Conservation (phyloP, 768 basidiomycete genomes). For the Chlorophyllum brunneum region DNA sequence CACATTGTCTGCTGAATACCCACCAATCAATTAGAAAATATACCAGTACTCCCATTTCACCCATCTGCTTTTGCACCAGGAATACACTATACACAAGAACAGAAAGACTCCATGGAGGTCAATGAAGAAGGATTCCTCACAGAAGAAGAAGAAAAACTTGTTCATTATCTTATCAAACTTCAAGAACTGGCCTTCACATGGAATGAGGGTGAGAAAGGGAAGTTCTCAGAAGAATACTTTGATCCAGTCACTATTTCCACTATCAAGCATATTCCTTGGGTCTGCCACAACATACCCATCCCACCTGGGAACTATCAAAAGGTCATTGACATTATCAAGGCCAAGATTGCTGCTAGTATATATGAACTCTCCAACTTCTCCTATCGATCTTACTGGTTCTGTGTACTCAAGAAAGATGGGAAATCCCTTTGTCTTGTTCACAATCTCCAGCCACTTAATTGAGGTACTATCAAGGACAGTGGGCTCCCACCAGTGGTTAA, state of each 20-base stretch:
- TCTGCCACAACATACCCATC: constrained; percentile 26
- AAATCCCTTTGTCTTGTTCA: constrained; percentile 18
- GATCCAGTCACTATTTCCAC: constrained; percentile 21
- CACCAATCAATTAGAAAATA: constrained; percentile 26
- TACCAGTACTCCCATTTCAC: constrained; percentile 23
- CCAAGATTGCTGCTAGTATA: constrained; percentile 16
- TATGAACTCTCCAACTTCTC: constrained; percentile 14
- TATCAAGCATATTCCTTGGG: constrained; percentile 29
- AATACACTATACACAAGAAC: constrained; percentile 20
- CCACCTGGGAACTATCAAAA: constrained; percentile 24
- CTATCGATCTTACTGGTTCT: too few relatives aligned
- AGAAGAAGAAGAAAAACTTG: constrained; percentile 31
- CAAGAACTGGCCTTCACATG: constrained; percentile 32
- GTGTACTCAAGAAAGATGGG: constrained; percentile 19
- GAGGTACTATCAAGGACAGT: constrained; percentile 15
- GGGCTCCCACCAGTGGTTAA: constrained; percentile 17
- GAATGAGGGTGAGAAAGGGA: constrained; percentile 25
- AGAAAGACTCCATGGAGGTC: constrained; percentile 21
- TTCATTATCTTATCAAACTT: constrained; percentile 25
- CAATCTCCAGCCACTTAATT: constrained; percentile 17
- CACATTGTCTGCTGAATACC: constrained; percentile 26
- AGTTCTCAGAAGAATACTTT: constrained; percentile 22
- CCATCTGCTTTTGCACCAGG: constrained; percentile 31
- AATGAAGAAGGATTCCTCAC: constrained; percentile 28
- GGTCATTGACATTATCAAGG: constrained; percentile 22